A percentile compares a stretch with the other conserved stretches of the same genome.
Evolutionary conservation across 1,284 basidiomycete genomes (phyloP).

Genomic region (Apiotrichum gamsii): DNA sequence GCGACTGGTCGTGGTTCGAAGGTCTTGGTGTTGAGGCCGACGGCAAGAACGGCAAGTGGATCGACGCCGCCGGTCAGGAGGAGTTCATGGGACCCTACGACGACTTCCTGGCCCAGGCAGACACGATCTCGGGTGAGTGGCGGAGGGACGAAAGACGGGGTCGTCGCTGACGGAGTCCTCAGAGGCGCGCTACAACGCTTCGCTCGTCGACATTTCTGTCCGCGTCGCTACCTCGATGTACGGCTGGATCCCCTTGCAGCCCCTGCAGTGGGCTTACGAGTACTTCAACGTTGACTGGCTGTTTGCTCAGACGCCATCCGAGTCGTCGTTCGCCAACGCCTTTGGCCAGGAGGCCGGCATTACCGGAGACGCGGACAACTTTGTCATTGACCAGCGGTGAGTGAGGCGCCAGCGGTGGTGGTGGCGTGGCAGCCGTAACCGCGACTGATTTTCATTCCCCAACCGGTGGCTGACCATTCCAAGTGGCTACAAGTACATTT

Average conservation of each 20-base stretch:
- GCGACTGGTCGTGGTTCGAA: constrained; percentile 13
- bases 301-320: constrained; percentile 20
- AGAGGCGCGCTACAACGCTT: constrained; percentile 18
- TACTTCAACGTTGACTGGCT: constrained; percentile 25
- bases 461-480: not conserved
- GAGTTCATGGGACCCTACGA: constrained; percentile 12
- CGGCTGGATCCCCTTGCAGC: constrained; percentile 20
- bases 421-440: not conserved
- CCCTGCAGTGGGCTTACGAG: constrained; percentile 20
- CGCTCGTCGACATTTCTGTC: constrained; percentile 19
- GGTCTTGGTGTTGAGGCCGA: constrained; percentile 11
- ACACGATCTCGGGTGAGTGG: too few species aligned
- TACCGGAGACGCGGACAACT: constrained; percentile 15
- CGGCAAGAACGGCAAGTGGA: constrained; percentile 6
- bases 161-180: too few species aligned
- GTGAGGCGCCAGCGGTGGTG: too few species aligned
- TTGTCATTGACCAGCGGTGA: constrained; percentile 21
- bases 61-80: constrained; percentile 6
- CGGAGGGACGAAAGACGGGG: too few species aligned
- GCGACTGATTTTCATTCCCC: too few species aligned
- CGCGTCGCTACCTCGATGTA: constrained; percentile 21
- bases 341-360: constrained; percentile 21
- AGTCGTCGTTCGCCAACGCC: constrained; percentile 19
- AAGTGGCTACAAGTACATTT: constrained; percentile 61
- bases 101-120: constrained; percentile 14